These are phyloP conservation scores for Eucalyptus pauciflora DNA, from an alignment of 345 rosid genomes.

Conservation along the genomic window DNA sequence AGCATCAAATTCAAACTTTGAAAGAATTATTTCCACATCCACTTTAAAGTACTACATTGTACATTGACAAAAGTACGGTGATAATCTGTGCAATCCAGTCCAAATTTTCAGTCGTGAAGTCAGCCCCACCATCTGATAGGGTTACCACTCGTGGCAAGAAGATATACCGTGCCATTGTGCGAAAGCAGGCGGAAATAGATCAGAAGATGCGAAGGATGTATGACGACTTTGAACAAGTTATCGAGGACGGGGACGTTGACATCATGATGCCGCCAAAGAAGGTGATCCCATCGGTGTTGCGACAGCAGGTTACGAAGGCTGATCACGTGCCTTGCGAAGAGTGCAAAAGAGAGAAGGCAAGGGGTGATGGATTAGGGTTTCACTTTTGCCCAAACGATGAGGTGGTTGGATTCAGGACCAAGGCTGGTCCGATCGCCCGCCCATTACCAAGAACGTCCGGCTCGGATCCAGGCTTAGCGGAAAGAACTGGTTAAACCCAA, in stretches of 20 bases:
- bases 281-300: not conserved
- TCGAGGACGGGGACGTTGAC: not conserved
- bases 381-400: no score
- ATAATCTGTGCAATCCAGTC: not conserved
- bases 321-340: no score
- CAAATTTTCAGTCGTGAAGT: not conserved
- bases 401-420: no score
- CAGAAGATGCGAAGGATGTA: no score
- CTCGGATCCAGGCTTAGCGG: not conserved
- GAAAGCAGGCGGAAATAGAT: not conserved
- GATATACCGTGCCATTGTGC: not conserved
- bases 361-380: no score
- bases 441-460: not conserved
- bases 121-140: not conserved
- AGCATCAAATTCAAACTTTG: not conserved
- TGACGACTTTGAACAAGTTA: no score
- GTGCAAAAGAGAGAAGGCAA: no score
- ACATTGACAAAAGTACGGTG: not conserved
- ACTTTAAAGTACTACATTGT: not conserved
- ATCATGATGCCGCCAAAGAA: not conserved
- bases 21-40: not conserved
- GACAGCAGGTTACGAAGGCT: no score
- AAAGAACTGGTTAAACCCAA: not conserved
- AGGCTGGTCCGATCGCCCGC: not conserved
- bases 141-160: not conserved